Evolutionary conservation across 192 early-diverging fungal species (phyloP), one percentile per base, ranked within the genome.

Genomic region (Backusella morwellensis): DNA sequence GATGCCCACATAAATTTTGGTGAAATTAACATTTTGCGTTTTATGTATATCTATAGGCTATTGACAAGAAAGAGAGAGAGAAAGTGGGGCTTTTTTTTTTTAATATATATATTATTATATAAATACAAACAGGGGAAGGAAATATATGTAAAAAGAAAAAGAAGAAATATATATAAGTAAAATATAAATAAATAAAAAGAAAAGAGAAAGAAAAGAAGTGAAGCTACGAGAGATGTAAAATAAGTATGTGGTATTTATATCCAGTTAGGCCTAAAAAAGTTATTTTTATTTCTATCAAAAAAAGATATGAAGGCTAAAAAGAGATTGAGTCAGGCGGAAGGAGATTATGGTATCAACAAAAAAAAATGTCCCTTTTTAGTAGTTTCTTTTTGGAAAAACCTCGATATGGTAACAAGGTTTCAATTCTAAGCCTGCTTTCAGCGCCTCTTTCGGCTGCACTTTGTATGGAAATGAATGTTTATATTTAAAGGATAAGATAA

Each of bases 1-100:
- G 70, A 47, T 72, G 41, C 70, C 70, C 70, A 72, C 26, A 72
- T 44, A 72, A 72, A 72, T 23, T 50, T 72, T 32, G 70, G 70
- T 72, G 70, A 47, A 34, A 41, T 40, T 29, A 72, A 50, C 40
- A 70, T 70, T 35, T 38, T 70, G 36, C 14, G n/a, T 23, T 40
- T 38, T 21, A 36, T 35, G 38, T 21, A 44, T 44, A 12, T 19
- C 29, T 29, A 29, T 1, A 29, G 29, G 29, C 35, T 36, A 29
- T 17, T 35, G 4, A 19, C 14, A 29, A 29, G 26, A 35, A 35
- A 9, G 17, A 35, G 23, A 17, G 23, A 17, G 11, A 68, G 66
- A 35, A 14, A 66, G 32, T 11, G 63, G 5, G 47, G 47, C 15
- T 19, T 19, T 50, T 59, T 26, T 26, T 59, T 23, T 23, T n/a